Conservation (phyloP, 2,329 filamentous ascomycete genomes). For the Erysiphe pulchra region DNA sequence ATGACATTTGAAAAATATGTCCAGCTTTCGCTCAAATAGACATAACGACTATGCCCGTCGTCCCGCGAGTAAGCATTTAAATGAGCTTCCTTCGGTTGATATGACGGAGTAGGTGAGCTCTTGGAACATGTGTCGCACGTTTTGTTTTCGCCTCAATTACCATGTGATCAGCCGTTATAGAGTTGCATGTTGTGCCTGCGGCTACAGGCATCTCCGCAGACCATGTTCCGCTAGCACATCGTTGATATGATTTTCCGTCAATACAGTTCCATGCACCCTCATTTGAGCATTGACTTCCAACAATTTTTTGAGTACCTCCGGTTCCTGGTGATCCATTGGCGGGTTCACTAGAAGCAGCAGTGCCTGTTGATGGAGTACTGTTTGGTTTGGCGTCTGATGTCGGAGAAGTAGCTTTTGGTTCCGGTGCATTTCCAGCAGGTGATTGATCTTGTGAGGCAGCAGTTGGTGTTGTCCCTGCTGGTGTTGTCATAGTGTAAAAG, state of each 20-base stretch:
- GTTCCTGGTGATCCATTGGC: slow-evolving; percentile 1
- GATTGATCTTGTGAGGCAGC: background rate
- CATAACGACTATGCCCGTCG: slow-evolving; percentile 4
- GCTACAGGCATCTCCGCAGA: slow-evolving; percentile 19
- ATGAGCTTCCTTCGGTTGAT: slow-evolving; percentile 3
- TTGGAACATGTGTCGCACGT: slow-evolving; percentile 8
- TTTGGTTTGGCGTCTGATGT: slow-evolving; percentile 1
- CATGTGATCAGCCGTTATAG: slow-evolving; percentile 18
- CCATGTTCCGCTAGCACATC: slow-evolving; percentile 27
- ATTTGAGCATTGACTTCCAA: slow-evolving; percentile 21
- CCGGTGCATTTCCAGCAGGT: too few relatives aligned
- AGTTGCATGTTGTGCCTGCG: slow-evolving; percentile 19
- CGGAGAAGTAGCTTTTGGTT: too few relatives aligned
- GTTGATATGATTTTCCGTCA: slow-evolving; percentile 23
- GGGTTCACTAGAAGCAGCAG: background rate
- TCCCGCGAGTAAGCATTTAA: slow-evolving; percentile 5
- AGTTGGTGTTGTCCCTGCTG: slow-evolving; percentile 3
- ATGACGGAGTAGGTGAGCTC: slow-evolving; percentile 9
- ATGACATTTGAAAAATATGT: background rate
- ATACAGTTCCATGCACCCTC: slow-evolving; percentile 30
- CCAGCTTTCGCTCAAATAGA: slow-evolving; percentile 1
- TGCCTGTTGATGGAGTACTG: too few relatives aligned
- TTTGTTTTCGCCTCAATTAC: slow-evolving; percentile 14
- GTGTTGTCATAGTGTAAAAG: too few relatives aligned
- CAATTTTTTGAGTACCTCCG: slow-evolving; percentile 5